A percentile compares a stretch with the other conserved stretches of the same genome.
Conservation (phyloP, 192 early-diverging fungal species). For the Coemansia sp. region DNA sequence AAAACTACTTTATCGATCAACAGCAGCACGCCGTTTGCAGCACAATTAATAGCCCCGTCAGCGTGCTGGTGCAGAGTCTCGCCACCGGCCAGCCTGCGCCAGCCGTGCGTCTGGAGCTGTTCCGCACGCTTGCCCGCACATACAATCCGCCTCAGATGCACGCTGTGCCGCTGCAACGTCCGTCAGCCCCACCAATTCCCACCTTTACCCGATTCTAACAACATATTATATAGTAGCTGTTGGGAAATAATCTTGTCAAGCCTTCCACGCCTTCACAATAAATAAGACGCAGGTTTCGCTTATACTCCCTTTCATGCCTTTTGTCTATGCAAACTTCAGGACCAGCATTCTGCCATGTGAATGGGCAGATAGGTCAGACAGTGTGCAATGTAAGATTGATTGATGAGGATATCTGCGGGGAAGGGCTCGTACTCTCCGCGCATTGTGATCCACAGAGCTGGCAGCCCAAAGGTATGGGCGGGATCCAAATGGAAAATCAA, state of each 20-base stretch:
- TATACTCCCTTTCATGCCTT: too few relatives aligned
- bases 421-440: too few relatives aligned
- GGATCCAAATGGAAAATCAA: too few relatives aligned
- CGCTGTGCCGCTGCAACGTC: background rate
- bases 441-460: too few relatives aligned
- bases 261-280: too few relatives aligned
- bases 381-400: too few relatives aligned
- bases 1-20: background rate
- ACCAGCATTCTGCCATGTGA: background rate
- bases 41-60: background rate
- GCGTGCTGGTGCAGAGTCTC: background rate
- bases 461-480: too few relatives aligned
- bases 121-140: slow-evolving; percentile 2
- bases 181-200: background rate
- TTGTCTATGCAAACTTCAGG: background rate
- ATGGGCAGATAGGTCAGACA: background rate
- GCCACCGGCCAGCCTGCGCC: background rate
- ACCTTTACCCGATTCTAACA: background rate
- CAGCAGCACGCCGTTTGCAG: background rate
- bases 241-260: too few relatives aligned
- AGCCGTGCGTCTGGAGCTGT: background rate
- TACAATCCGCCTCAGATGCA: background rate
- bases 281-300: too few relatives aligned
- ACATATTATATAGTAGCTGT: too few relatives aligned
- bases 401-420: too few relatives aligned